Evolutionary conservation across 78 protist genomes (phyloP), one percentile per base, ranked within the genome.

Genomic region (Dictyostelium capitatum): DNA sequence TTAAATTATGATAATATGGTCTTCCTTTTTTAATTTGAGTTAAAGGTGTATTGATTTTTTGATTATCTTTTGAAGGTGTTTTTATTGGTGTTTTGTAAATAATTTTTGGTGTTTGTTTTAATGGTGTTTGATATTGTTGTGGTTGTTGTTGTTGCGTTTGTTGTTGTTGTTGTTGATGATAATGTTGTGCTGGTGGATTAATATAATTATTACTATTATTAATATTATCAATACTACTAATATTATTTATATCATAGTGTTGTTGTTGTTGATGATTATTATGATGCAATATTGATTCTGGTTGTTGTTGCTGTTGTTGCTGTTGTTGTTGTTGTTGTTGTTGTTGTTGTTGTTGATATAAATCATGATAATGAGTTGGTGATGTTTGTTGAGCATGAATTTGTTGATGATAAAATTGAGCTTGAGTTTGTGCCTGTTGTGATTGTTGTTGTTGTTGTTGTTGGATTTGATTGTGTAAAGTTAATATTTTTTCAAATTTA

Each of bases 61-160:
- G 10, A 62, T 62, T 62, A 10, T 62, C 70, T 67, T 19, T 67
- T 15, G 48, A 67, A 30, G 75, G 75, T 32, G 75, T 67, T 32
- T 67, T 67, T 19, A 67, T 67, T 67, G 75, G 75, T 28, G 75
- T 67, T 32, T 67, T 67, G 37, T 62, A 62, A 62, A 62, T 62
- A 62, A 10, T 62, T 62, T 32, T 67, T 67, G 75, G 75, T 67
- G 28, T 32, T 15, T 67, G 17, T 28, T 20, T 25, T 25, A 14
- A 46, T 75, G 56, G 23, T 41, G 48, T 32, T 25, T 23, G 23
- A 48, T 53, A 25, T 25, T 25, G 23, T 48, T 43, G 10, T 23
- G n/a, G 54, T 6, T 25, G 65, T 12, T 28, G 19, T 48, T 48
- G 80, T 10, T 47, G 80, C 11, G n/a, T 62, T 47, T 12, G 80